Percentiles rank a stretch among this genome's conserved stretches.
These are phyloP conservation scores for Apiotrichum siamense DNA, from an alignment of 1,284 basidiomycete genomes.

Conservation along the genomic window DNA sequence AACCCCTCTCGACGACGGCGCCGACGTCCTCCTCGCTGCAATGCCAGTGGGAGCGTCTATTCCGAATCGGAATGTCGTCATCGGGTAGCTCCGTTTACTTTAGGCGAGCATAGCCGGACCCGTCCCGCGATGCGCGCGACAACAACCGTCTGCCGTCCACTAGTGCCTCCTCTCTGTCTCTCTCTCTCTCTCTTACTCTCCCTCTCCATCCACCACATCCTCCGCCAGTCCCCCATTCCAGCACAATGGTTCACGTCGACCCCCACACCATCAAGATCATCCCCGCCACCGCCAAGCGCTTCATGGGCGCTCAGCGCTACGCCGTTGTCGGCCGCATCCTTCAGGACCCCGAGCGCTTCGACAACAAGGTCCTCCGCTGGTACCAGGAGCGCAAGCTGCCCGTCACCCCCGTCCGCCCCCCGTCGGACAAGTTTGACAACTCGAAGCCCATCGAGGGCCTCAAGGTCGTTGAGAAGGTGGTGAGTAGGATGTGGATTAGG, in stretches of 20 bases:
- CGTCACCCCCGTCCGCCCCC: conserved; percentile 56
- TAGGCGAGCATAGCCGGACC: no score
- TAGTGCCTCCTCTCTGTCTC: no score
- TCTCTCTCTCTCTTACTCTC: neutral
- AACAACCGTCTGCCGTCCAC: no score
- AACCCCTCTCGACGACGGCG: no score
- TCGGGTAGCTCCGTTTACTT: no score
- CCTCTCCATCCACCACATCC: neutral
- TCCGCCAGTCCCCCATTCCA: neutral
- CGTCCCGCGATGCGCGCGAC: no score
- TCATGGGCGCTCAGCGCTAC: conserved; percentile 35
- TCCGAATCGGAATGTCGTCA: no score
- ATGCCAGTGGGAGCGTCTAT: no score
- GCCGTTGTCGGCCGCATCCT: conserved; percentile 39
- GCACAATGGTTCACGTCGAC: conserved; percentile 19
- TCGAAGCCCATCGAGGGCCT: conserved; percentile 33
- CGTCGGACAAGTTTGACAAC: conserved; percentile 14
- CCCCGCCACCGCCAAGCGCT: conserved; percentile 29
- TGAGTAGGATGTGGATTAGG: conserved; percentile 15
- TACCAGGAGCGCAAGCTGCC: conserved; percentile 56
- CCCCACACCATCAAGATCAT: conserved; percentile 21
- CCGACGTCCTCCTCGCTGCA: no score
- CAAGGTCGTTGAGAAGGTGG: conserved; percentile 25
- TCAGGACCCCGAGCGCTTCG: conserved; percentile 32
- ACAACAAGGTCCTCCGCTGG: conserved; percentile 55